Conservation (phyloP, 2,329 filamentous ascomycete species). For the Colletotrichum sublineola region DNA sequence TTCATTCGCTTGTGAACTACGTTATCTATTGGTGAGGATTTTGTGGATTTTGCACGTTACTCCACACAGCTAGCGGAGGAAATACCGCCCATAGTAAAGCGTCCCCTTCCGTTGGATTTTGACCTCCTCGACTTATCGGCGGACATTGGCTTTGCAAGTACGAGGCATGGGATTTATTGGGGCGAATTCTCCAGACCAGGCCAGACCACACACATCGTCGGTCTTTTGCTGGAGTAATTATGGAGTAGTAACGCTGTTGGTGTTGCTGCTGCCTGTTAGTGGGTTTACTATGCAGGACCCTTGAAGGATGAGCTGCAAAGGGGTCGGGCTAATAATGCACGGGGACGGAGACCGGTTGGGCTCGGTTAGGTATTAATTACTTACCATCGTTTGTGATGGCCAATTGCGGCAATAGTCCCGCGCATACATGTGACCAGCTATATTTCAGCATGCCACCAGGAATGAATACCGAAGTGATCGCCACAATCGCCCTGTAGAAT, state of each 20-base stretch:
- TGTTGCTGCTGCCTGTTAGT: conserved; percentile 4
- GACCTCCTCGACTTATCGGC: conserved; percentile 1
- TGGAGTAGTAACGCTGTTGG: conserved; percentile 3
- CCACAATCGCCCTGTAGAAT: background rate
- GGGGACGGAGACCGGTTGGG: background rate
- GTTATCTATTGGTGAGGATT: background rate
- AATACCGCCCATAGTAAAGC: background rate
- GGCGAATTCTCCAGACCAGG: conserved; percentile 7
- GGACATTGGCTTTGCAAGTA: conserved; percentile 4
- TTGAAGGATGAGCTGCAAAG: background rate
- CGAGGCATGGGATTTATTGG: background rate
- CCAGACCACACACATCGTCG: conserved; percentile 17
- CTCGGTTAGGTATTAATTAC: background rate
- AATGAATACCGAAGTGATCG: background rate
- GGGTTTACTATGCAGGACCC: conserved; percentile 7
- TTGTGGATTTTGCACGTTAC: conserved; percentile 1
- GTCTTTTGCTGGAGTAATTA: conserved; percentile 27
- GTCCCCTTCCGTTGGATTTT: background rate
- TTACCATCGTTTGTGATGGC: conserved; percentile 1
- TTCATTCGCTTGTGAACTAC: too few relatives aligned
- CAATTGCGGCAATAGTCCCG: conserved; percentile 32
- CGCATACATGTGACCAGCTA: conserved; percentile 16
- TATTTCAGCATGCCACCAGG: background rate
- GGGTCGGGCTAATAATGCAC: conserved; percentile 7
- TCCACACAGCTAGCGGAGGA: conserved; percentile 10